Conservation (phyloP, 129 eudicot genomes). For the Saposhnikovia divaricata region DNA sequence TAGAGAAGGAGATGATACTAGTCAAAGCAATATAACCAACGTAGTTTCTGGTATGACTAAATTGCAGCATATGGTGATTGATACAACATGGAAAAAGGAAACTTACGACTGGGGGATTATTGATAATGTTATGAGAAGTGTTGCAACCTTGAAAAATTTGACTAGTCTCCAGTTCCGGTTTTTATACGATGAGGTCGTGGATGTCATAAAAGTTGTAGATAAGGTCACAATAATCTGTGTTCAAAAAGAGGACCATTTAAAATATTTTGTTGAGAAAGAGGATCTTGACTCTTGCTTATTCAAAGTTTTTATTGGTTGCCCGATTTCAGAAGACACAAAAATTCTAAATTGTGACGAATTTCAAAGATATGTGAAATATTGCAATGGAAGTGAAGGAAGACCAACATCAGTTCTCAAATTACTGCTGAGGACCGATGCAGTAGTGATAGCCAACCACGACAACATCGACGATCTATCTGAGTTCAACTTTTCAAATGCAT, state of each 20-base stretch:
- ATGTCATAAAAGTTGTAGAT: constrained; percentile 14
- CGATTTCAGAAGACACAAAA: constrained; percentile 6
- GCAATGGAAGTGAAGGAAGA: constrained; percentile 8
- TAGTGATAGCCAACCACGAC: constrained; percentile 20
- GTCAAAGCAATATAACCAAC: background rate
- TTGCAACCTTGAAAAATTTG: background rate
- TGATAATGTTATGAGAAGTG: constrained; percentile 17
- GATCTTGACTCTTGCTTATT: constrained; percentile 10
- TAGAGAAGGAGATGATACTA: background rate
- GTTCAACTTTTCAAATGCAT: constrained; percentile 6
- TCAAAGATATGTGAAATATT: constrained; percentile 21
- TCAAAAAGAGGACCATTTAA: background rate
- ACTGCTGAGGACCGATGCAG: constrained; percentile 12
- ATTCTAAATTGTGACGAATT: constrained; percentile 13
- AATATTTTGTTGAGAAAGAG: no score
- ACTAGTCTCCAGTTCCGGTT: constrained; percentile 17
- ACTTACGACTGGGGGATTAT: constrained; percentile 12
- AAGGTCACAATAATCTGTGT: constrained; percentile 9
- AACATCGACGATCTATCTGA: constrained; percentile 12
- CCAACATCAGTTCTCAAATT: background rate
- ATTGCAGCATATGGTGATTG: constrained; percentile 28
- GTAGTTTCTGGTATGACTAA: constrained; percentile 10
- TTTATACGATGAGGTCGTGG: constrained; percentile 15
- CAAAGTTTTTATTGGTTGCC: constrained; percentile 27
- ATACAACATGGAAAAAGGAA: constrained; percentile 11